These are phyloP conservation scores for Delphinella strobiligena DNA, from an alignment of 2,329 filamentous ascomycete species.

Conservation along the genomic window DNA sequence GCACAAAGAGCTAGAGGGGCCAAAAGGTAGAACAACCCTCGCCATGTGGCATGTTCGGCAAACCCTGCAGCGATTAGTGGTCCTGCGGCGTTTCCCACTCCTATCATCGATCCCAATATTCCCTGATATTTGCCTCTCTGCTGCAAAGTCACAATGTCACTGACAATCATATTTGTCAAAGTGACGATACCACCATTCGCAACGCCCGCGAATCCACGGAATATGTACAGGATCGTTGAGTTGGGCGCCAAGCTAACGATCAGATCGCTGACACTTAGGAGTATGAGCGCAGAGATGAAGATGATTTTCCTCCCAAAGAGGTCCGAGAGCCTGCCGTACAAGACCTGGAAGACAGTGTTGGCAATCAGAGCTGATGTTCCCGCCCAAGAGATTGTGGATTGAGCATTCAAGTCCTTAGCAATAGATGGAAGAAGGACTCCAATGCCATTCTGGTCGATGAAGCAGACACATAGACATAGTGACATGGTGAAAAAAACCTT, in stretches of 20 bases:
- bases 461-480: constrained; percentile 41
- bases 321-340: constrained; percentile 40
- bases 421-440: constrained; percentile 28
- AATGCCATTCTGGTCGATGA: constrained; percentile 47
- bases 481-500: constrained; percentile 42
- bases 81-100: constrained; percentile 42
- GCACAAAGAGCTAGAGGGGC: constrained; percentile 33
- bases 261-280: constrained; percentile 46
- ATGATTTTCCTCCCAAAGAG: constrained; percentile 40
- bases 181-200: constrained; percentile 16
- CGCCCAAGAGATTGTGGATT: constrained; percentile 44
- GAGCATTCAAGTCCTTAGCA: constrained; percentile 24
- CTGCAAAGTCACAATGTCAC: constrained; percentile 16
- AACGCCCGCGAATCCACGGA: constrained; percentile 14
- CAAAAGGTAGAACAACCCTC: constrained; percentile 29
- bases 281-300: constrained; percentile 39
- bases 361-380: constrained; percentile 42
- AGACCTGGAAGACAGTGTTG: constrained; percentile 51
- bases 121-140: constrained; percentile 11
- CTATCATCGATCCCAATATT: constrained; percentile 21
- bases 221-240: constrained; percentile 25
- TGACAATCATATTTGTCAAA: constrained; percentile 19
- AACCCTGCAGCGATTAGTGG: constrained; percentile 43
- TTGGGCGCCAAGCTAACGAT: constrained; percentile 42
- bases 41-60: constrained; percentile 17